Percentiles rank a stretch among this genome's conserved stretches.
phyloP scores from a whole-genome alignment of 768 basidiomycete species.

The Holtermanniella nyarrowii region DNA sequence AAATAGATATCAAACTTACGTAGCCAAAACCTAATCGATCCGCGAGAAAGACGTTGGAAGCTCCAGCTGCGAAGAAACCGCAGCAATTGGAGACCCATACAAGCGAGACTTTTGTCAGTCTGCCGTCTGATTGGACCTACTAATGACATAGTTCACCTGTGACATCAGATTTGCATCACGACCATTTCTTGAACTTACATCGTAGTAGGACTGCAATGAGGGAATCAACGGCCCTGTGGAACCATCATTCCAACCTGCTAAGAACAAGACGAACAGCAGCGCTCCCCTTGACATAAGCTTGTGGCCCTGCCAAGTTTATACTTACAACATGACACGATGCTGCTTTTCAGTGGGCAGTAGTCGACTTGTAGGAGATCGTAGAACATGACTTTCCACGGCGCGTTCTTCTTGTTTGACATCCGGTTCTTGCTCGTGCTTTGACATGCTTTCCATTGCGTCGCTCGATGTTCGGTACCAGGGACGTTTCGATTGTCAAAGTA shows the following conservation, averaged over 20 bases:
- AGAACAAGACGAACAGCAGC: conserved; percentile 25
- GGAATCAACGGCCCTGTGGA: conserved; percentile 65
- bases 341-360: not conserved
- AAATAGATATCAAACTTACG: conserved; percentile 2
- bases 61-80: conserved; percentile 47
- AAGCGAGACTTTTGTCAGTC: conserved; percentile 45
- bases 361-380: too few species aligned
- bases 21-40: conserved; percentile 37
- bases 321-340: not conserved
- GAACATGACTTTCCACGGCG: too few species aligned
- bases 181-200: conserved; percentile 36
- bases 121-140: conserved; percentile 7
- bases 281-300: conserved; percentile 4
- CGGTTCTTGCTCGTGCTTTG: too few species aligned
- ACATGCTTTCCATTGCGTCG: too few species aligned
- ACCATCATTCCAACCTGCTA: conserved; percentile 65
- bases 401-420: too few species aligned
- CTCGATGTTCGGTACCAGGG: too few species aligned
- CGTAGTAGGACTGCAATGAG: conserved; percentile 54
- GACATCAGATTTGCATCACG: not conserved
- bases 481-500: too few species aligned
- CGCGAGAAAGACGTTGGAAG: conserved; percentile 47
- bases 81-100: conserved; percentile 49
- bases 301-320: not conserved
- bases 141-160: conserved; percentile 27